A percentile compares a stretch with the other conserved stretches of the same genome.
Conservation (phyloP, 495 filamentous ascomycete species). For the Neurospora tetrasperma region DNA sequence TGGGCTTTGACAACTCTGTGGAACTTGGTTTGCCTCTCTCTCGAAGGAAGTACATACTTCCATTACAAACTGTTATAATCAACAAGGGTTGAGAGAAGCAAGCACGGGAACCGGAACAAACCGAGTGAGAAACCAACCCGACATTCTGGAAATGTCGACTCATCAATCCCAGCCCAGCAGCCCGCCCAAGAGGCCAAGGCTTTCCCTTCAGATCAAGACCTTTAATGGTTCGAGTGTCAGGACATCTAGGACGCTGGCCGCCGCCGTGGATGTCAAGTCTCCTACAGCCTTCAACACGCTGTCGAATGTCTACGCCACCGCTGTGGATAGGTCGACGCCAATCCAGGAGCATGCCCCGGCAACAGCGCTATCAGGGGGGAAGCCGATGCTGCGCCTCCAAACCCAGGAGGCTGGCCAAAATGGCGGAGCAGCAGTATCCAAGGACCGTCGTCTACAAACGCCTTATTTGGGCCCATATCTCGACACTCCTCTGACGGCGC, state of each 20-base stretch:
- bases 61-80: neutral
- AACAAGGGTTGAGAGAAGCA: neutral
- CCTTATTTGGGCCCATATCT: slow-evolving; percentile 34
- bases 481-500: slow-evolving; percentile 35
- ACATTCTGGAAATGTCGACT: slow-evolving; percentile 25
- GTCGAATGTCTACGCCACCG: slow-evolving; percentile 63
- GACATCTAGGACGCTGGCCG: slow-evolving; percentile 24
- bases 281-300: slow-evolving; percentile 77
- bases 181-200: slow-evolving; percentile 56
- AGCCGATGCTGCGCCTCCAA: slow-evolving; percentile 36
- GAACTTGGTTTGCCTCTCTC: neutral
- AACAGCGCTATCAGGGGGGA: slow-evolving; percentile 26
- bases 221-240: slow-evolving; percentile 20
- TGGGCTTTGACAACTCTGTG: neutral
- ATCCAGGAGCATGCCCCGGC: slow-evolving; percentile 30
- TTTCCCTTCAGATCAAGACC: slow-evolving; percentile 65
- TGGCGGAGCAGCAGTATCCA: slow-evolving; percentile 6
- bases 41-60: neutral
- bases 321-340: slow-evolving; percentile 55
- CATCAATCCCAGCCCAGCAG: slow-evolving; percentile 22
- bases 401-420: slow-evolving; percentile 24
- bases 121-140: neutral
- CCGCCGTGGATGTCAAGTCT: slow-evolving; percentile 49
- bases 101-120: neutral
- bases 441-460: slow-evolving; percentile 23